Conservation (phyloP, 2,329 filamentous ascomycete species). For the Apiospora koreana region DNA sequence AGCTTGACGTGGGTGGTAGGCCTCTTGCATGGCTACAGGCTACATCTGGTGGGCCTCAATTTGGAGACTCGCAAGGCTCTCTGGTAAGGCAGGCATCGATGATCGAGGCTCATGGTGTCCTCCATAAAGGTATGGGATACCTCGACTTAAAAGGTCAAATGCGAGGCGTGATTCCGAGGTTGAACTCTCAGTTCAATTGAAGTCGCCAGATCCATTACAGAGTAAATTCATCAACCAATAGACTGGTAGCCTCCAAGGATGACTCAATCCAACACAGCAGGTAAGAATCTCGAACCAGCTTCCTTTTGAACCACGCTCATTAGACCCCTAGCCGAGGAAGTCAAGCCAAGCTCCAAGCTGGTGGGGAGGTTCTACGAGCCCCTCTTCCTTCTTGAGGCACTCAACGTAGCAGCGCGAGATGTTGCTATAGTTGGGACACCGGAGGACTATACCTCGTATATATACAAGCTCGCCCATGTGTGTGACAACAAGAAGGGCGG, state of each 20-base stretch:
- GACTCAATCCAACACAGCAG: neutral
- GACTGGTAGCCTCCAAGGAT: neutral
- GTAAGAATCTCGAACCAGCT: neutral
- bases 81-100: neutral
- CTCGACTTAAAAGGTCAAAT: neutral
- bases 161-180: neutral
- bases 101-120: neutral
- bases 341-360: neutral
- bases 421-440: neutral
- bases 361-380: neutral
- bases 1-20: neutral
- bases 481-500: slow-evolving; percentile 16
- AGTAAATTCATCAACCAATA: neutral
- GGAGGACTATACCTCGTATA: neutral
- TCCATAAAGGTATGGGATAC: neutral
- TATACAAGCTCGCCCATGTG: slow-evolving; percentile 18
- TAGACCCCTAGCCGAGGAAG: neutral
- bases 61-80: neutral
- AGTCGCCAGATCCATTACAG: neutral
- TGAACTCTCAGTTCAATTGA: neutral
- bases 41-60: neutral
- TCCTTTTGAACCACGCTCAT: neutral
- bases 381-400: neutral
- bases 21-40: neutral
- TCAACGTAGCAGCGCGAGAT: neutral